Percentiles rank a stretch among this genome's conserved stretches.
These are phyloP conservation scores for Gelatoporia subvermispora DNA, from an alignment of 768 basidiomycete species.

Conservation along the genomic window DNA sequence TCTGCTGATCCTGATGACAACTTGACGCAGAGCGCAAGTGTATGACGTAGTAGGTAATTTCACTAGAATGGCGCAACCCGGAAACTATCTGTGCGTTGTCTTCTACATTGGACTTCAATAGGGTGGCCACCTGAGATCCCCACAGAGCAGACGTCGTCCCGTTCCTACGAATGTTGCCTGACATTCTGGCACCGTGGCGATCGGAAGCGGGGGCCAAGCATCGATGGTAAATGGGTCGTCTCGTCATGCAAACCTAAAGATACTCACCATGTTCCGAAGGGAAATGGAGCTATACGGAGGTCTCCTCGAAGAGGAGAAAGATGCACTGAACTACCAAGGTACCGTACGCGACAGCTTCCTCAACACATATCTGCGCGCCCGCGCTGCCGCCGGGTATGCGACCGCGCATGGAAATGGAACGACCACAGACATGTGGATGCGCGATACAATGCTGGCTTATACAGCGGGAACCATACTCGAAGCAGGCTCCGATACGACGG, in stretches of 20 bases:
- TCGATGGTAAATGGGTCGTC: conserved; percentile 18
- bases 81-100: conserved; percentile 20
- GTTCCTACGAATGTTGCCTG: conserved; percentile 22
- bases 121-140: not conserved
- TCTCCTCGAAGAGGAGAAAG: not conserved
- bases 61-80: conserved; percentile 20
- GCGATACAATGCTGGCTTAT: conserved; percentile 25
- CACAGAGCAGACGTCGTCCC: conserved; percentile 20
- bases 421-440: conserved; percentile 26
- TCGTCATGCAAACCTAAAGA: too few relatives aligned
- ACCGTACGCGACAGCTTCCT: not conserved
- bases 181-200: conserved; percentile 24
- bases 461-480: conserved; percentile 25
- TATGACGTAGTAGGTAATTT: conserved; percentile 24
- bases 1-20: too few relatives aligned
- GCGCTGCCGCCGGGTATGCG: conserved; percentile 18
- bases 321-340: not conserved
- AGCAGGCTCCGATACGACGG: conserved; percentile 27
- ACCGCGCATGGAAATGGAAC: conserved; percentile 22
- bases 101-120: not conserved
- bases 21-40: conserved; percentile 13
- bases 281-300: conserved; percentile 1
- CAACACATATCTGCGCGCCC: conserved; percentile 3
- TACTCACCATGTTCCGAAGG: not conserved
- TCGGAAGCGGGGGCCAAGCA: conserved; percentile 20